A percentile compares a stretch with the other conserved stretches of the same genome.
Evolutionary conservation across 345 rosid genomes (phyloP).

Genomic region (Cardamine resedifolia): DNA sequence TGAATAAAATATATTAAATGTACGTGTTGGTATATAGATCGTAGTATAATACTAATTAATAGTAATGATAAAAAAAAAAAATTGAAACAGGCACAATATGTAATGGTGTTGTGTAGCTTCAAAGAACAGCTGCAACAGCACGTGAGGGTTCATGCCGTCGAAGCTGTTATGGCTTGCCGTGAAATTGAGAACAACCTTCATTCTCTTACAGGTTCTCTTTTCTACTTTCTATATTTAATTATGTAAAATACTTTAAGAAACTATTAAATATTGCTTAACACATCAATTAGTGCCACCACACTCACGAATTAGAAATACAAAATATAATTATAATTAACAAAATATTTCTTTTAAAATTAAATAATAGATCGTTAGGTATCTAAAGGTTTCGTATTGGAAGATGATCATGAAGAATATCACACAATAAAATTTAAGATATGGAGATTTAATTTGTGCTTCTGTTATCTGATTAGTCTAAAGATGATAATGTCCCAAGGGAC

Average conservation of each 20-base stretch:
- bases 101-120: conserved; percentile 88
- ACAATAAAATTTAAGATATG: conserved; percentile 6
- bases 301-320: not conserved
- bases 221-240: not conserved
- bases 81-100: conserved; percentile 70
- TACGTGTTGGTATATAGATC: not conserved
- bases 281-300: not conserved
- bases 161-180: conserved; percentile 99
- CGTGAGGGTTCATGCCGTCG: conserved; percentile 97
- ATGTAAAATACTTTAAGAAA: not conserved
- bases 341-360: not conserved
- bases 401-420: conserved; percentile 19
- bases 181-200: conserved; percentile 88
- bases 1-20: not conserved
- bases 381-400: conserved; percentile 20
- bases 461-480: conserved; percentile 8
- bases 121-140: conserved; percentile 98
- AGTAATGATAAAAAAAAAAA: not conserved
- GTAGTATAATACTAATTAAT: not conserved
- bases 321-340: not conserved
- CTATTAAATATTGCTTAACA: not conserved
- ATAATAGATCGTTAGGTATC: conserved; percentile 11
- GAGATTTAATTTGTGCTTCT: conserved; percentile 11
- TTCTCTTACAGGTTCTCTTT: conserved; percentile 74
- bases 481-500: conserved; percentile 3